Evolutionary conservation across 2,329 filamentous ascomycete genomes (phyloP).

Genomic region (Ustulina deusta): DNA sequence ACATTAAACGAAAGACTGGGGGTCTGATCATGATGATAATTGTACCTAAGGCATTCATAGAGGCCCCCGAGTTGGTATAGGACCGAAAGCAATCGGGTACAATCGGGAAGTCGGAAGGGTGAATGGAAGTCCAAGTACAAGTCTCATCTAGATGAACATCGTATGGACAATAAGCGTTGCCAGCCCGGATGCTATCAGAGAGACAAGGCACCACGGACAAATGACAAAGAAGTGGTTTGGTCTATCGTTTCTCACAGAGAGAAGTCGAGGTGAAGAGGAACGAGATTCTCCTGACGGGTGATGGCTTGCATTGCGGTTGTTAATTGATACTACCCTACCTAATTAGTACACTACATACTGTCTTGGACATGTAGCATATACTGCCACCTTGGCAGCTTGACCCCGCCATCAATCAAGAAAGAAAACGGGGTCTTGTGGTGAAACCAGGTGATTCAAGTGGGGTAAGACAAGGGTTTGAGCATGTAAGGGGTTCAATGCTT

Average conservation of each 20-base stretch:
- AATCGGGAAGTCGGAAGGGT: conserved; percentile 20
- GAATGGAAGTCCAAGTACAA: conserved; percentile 21
- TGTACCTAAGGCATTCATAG: conserved; percentile 7
- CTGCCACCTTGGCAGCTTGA: not conserved
- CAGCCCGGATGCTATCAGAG: not conserved
- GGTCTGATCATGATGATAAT: conserved; percentile 20
- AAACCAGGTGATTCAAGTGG: conserved; percentile 9
- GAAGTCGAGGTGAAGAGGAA: conserved; percentile 3
- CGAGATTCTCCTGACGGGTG: not conserved
- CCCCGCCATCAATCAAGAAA: conserved; percentile 7
- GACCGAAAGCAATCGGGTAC: conserved; percentile 22
- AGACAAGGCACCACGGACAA: not conserved
- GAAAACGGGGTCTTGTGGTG: conserved; percentile 11
- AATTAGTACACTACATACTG: not conserved
- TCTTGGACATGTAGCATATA: not conserved
- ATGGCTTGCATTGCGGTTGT: not conserved
- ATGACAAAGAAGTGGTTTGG: conserved; percentile 8
- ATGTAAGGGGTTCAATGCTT: not conserved
- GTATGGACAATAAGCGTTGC: not conserved
- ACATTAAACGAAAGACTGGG: conserved; percentile 6
- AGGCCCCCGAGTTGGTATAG: not conserved
- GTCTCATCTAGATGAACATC: conserved; percentile 16
- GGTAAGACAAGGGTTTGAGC: conserved; percentile 18
- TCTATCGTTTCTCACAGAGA: conserved; percentile 3
- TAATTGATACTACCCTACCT: conserved; percentile 2